Conservation (phyloP, 352 stramenopile species). For the Phytophthora kernoviae region DNA sequence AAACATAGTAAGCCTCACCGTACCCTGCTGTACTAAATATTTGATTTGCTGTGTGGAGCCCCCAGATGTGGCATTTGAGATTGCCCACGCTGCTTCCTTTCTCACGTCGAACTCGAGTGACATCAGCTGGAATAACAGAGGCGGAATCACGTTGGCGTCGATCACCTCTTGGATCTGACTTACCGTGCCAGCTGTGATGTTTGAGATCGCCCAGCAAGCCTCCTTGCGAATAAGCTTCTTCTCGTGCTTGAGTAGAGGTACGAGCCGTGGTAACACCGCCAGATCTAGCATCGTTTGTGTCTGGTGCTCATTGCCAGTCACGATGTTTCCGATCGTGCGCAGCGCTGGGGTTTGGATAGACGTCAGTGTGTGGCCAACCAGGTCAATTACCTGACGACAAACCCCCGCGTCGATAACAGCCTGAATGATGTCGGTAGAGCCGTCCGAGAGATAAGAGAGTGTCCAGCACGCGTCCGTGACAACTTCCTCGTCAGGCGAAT, state of each 20-base stretch:
- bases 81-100: constrained; percentile 87
- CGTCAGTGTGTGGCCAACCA: constrained; percentile 92
- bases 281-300: constrained; percentile 75
- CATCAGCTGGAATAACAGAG: constrained; percentile 62
- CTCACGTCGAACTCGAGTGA: constrained; percentile 77
- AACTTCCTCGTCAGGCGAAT: constrained; percentile 97
- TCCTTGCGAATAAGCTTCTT: constrained; percentile 88
- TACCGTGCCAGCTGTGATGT: constrained; percentile 75
- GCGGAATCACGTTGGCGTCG: constrained; percentile 75
- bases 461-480: constrained; percentile 99
- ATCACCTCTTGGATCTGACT: constrained; percentile 84
- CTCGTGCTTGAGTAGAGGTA: constrained; percentile 72
- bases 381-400: constrained; percentile 93
- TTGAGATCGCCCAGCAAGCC: constrained; percentile 84
- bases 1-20: neutral
- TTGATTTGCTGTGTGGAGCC: constrained; percentile 94
- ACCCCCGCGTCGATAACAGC: constrained; percentile 97
- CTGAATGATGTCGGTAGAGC: constrained; percentile 97
- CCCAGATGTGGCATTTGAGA: constrained; percentile 79
- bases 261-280: constrained; percentile 51
- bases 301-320: constrained; percentile 94
- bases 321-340: constrained; percentile 97
- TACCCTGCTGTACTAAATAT: constrained; percentile 95
- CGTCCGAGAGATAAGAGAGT: constrained; percentile 98
- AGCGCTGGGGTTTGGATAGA: constrained; percentile 97